Evolutionary conservation across 2,329 filamentous ascomycete species (phyloP), one percentile per base, ranked within the genome.

Genomic region (Penicillium fuscoglaucum): DNA sequence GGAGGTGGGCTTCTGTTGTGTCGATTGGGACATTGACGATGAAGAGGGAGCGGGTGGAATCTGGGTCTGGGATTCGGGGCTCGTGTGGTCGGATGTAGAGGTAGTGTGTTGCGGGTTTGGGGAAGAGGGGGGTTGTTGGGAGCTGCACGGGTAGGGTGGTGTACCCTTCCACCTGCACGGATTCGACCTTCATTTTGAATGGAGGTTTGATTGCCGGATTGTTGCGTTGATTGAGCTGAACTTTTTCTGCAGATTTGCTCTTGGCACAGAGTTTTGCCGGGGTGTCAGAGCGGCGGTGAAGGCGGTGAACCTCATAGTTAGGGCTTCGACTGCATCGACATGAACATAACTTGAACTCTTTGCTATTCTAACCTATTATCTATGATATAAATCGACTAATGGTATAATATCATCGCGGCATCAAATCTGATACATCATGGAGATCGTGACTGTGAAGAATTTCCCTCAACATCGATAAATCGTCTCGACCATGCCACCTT

Each of bases 1-100:
- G 87, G 43, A 98, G 82, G 68, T 93, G 90, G 1, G 81, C 74
- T 57, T 91, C 87, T 5, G 91, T 96, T 59, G 91, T 88, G 71
- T 97, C 93, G 62, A 89, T 82, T 7, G 95, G 95, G 0, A 96
- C 79, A 69, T 99, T 98, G 63, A 93, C 90, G n/a, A 96, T 73
- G 76, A 96, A 99, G 19, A 99, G 82, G 61, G 90, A 92, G 66
- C 93, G 87, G 17, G 85, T 79, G 67, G 93, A 89, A 74, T 90
- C 84, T 55, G 84, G 81, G 8, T 89, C 89, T 15, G 90, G 86
- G 41, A 90, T 83, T 76, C 89, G 91, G 60, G 93, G 92, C 46
- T 87, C 83, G 76, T 98, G 93, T 55, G 86, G 86, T 64, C 91
- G 90, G 55, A 98, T 78, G 78, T 96, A 96, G 68, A 98, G 80